Base-by-base conservation (phyloP, 2,329 filamentous ascomycete genomes). In the Kalaharituber pfeilii region DNA sequence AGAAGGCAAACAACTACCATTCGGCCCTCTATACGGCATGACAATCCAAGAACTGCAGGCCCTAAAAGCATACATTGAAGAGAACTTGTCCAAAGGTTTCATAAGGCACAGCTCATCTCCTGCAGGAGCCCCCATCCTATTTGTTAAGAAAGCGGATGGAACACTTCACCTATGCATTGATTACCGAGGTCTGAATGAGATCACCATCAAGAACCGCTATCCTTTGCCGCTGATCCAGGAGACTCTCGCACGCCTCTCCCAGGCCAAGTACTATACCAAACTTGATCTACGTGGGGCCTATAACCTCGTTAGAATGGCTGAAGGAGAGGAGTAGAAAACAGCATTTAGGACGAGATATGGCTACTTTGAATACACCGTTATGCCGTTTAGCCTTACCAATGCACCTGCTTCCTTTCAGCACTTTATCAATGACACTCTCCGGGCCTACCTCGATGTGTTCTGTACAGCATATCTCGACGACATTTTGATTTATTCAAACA, bases 131-230 rank as follows among this genome's bases (percentile, higher is more conserved):
- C 65, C 60, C 7, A 60, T 69, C 3, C 56, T 69, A 0, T 68
- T 69, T 60, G 56, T 66, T 22, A 56, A 51, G 25, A 70, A 69
- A 57, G 62, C 62, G 4, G 61, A 64, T 49, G 56, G 64, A 2
- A 59, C 55, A 6, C 52, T 67, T 7, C 55, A 59, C 20, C 52
- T 70, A 42, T 70, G 59, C 58, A 59, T 70, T 5, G 62, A 71
- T 54, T 71, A 70, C 57, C 49, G 61, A 51, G 56, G 30, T 0
- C 57, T 70, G 0, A 71, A 70, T 51, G 54, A 56, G 0, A 56
- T 68, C n/a, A 69, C 62, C 2, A 62, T 63, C 25, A 68, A 69
- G 58, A 62, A 70, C 54, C 50, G 60, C 1, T 67, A 67, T 56
- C 58, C 60, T 2, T 51, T 69, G 20, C 66, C 60, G 0, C 53